Evolutionary conservation across 2,329 filamentous ascomycete genomes (phyloP).

Genomic region (Penicillium frequentans): DNA sequence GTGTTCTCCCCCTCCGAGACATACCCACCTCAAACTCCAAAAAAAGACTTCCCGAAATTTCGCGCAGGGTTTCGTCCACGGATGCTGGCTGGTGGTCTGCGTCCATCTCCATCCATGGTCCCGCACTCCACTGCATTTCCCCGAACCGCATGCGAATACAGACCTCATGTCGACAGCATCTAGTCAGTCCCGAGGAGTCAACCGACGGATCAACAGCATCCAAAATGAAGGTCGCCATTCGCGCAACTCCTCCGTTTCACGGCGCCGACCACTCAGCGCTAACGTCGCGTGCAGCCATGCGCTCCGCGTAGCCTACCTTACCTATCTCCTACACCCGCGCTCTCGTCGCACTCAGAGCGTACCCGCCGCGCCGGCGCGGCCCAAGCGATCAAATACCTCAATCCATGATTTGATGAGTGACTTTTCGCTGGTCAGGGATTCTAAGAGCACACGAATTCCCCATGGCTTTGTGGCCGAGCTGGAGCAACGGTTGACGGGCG

Average conservation of each 20-base stretch:
- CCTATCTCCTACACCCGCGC: slow-evolving; percentile 89
- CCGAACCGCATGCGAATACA: slow-evolving; percentile 24
- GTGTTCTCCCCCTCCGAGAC: not conserved
- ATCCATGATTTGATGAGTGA: slow-evolving; percentile 87
- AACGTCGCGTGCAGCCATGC: slow-evolving; percentile 92
- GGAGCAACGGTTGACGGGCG: slow-evolving; percentile 76
- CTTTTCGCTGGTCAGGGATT: slow-evolving; percentile 67
- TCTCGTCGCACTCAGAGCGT: slow-evolving; percentile 88
- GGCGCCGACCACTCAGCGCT: slow-evolving; percentile 46
- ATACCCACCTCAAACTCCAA: not conserved
- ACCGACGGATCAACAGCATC: slow-evolving; percentile 48
- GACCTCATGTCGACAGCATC: slow-evolving; percentile 50
- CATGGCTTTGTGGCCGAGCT: slow-evolving; percentile 70
- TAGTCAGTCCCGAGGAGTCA: slow-evolving; percentile 45
- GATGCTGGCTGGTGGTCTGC: slow-evolving; percentile 26
- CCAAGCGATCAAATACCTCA: slow-evolving; percentile 69
- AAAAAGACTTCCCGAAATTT: not conserved
- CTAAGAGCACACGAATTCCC: slow-evolving; percentile 69
- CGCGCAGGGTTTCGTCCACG: slow-evolving; percentile 2
- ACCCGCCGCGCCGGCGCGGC: slow-evolving; percentile 60
- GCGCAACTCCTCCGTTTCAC: slow-evolving; percentile 43
- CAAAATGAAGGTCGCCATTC: slow-evolving; percentile 45
- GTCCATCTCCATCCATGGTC: slow-evolving; percentile 34
- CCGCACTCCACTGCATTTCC: slow-evolving; percentile 28
- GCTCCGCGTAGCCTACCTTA: slow-evolving; percentile 84